These are phyloP conservation scores for Symbiodinium pilosum DNA, from an alignment of 73 alveolate genomes.

Conservation along the genomic window DNA sequence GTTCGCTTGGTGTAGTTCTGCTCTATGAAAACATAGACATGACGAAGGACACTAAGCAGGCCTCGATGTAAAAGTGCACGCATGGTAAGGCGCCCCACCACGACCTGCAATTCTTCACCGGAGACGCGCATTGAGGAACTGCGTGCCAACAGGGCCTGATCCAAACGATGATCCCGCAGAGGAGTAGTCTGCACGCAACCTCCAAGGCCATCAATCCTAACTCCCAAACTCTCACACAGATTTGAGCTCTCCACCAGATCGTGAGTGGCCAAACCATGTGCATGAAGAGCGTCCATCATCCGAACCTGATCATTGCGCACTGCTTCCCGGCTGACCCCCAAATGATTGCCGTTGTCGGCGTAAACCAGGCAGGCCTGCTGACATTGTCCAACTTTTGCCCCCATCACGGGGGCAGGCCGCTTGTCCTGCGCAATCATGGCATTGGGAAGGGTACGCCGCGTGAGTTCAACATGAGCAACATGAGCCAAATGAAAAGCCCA, in stretches of 20 bases:
- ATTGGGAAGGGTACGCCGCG: not conserved
- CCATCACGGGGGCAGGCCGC: not conserved
- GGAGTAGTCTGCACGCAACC: not conserved
- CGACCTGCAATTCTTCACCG: not conserved
- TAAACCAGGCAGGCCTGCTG: not conserved
- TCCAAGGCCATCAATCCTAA: not conserved
- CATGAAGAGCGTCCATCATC: not conserved
- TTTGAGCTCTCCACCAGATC: not conserved
- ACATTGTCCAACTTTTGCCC: not conserved
- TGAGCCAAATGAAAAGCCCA: conserved; percentile 21
- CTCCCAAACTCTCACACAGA: conserved; percentile 29
- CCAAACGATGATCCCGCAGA: not conserved
- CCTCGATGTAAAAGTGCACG: not conserved
- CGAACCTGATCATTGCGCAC: not conserved
- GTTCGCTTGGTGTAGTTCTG: not conserved
- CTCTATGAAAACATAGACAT: not conserved
- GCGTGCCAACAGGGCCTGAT: not conserved
- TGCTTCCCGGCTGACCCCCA: not conserved
- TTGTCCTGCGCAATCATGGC: not conserved
- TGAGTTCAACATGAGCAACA: not conserved
- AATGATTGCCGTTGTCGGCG: not conserved
- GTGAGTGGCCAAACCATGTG: conserved; percentile 1
- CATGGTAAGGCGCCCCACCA: conserved; percentile 16
- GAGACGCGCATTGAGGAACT: not conserved
- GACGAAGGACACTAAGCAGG: not conserved